Evolutionary conservation across 805 yeast species (phyloP), one percentile per base, ranked within the genome.

Genomic region (Jamesozyma jinghongensis): DNA sequence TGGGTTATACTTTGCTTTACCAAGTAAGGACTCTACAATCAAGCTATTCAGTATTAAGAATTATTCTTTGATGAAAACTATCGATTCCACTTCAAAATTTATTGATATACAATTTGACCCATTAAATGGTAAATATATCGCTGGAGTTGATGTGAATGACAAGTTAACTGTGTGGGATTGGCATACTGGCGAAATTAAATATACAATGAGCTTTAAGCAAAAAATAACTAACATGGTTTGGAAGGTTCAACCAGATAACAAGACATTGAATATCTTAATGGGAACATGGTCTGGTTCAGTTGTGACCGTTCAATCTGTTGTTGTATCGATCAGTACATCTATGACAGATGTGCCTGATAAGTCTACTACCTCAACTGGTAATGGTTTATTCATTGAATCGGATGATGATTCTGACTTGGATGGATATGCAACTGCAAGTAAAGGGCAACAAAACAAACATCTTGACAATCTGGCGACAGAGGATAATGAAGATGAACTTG

Each of bases 1-100:
- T 40, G 94, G 94, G 14, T 74, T 74, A 40, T 58, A 67, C n/a
- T 66, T 86, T 36, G 85, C 87, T 2, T 53, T 85, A 16, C 87
- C 94, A 2, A 65, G 81, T 5, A 63, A 67, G 29, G 63, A 69
- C 17, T 63, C 67, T 35, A 62, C 68, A 2, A 67, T 81, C 36
- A 68, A 68, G 38, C 66, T 75, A 0, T 76, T 63, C 37, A 47
- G 55, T 10, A 43, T 59, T 13, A 48, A 51, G 14, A 58, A 56
- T 30, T 57, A 57, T 30, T 50, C 57, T 12, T 37, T 54, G 12
- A 17, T 42, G 18, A 53, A 50, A 20, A 25, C 31, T 17, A 12
- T 13, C 4, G 5, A 20, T 12, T 3, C 11, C 2, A 5, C 38
- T 2, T 22, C 22, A 11, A 53, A 57, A 5, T 57, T 79, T 12